Evolutionary conservation across 78 protist genomes (phyloP), one percentile per base, ranked within the genome.

Genomic region (Planoprotostelium fungivorum): DNA sequence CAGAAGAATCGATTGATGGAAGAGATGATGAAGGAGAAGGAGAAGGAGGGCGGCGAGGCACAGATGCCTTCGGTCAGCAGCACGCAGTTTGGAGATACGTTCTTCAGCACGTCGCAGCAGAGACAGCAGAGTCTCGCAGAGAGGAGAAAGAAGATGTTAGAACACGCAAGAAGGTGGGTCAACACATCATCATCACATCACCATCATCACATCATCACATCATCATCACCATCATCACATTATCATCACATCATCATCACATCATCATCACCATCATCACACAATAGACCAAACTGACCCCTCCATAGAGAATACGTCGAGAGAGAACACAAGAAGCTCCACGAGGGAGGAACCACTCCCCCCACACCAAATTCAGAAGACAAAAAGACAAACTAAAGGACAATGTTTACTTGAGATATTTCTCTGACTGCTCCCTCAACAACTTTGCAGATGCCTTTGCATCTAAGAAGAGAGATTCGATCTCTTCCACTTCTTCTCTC

Each of bases 361-460:
- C n/a, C n/a, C n/a, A n/a, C n/a, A n/a, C n/a, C n/a, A n/a, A n/a
- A n/a, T n/a, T n/a, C n/a, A n/a, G n/a, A n/a, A n/a, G n/a, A n/a
- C n/a, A n/a, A n/a, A n/a, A n/a, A n/a, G n/a, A n/a, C n/a, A 51
- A 51, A 51, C 5, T 51, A 16, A 51, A 51, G 73, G 16, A 16
- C 5, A 88, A 36, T 35, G 29, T 35, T 90, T 90, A 90, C 35
- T 87, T 83, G 73, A 93, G 90, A 90, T 93, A 93, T 84, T 90
- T 93, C 84, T 90, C 89, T 38, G 89, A 90, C 87, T 93, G 86
- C 84, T 88, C 83, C 63, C 88, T 84, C 84, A 99, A 94, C 36
- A 95, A 34, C 93, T 96, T 88, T n/a, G 99, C 99, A 29, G 99
- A 96, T 29, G 96, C 63, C 95, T 98, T 97, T 29, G 99, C 99